Evolutionary conservation across 2,329 filamentous ascomycete genomes (phyloP).

Genomic region (Myriosclerotinia scirpicola): DNA sequence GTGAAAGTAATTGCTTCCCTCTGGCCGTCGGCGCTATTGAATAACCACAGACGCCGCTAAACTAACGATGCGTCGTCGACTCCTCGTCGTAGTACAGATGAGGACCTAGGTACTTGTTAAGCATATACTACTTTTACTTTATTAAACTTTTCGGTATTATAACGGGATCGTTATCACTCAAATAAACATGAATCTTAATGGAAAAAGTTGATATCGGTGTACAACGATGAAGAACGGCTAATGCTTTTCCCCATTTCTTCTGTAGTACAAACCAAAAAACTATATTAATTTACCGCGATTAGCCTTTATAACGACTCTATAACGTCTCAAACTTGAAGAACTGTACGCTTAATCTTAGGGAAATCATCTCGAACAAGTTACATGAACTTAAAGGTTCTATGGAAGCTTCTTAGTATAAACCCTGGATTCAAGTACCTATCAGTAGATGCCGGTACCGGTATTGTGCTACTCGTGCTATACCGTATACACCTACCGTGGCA

Average conservation of each 20-base stretch:
- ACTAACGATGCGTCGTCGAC: background rate
- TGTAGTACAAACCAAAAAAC: background rate
- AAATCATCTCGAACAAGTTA: background rate
- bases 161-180: slow-evolving; percentile 16
- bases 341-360: too few species aligned
- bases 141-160: slow-evolving; percentile 11
- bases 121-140: background rate
- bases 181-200: background rate
- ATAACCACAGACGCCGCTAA: background rate
- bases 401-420: background rate
- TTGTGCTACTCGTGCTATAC: too few species aligned
- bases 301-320: background rate
- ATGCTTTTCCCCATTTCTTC: background rate
- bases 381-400: too few species aligned
- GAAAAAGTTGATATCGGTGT: background rate
- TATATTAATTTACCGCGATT: background rate
- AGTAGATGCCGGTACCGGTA: background rate
- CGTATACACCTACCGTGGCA: background rate
- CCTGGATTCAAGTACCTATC: background rate
- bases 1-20: background rate
- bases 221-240: background rate
- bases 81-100: background rate
- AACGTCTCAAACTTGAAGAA: background rate
- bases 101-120: background rate
- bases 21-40: background rate